Evolutionary conservation across 208 protist genomes (phyloP), one percentile per base, ranked within the genome.

Genomic region (Acanthamoeba royreba): DNA sequence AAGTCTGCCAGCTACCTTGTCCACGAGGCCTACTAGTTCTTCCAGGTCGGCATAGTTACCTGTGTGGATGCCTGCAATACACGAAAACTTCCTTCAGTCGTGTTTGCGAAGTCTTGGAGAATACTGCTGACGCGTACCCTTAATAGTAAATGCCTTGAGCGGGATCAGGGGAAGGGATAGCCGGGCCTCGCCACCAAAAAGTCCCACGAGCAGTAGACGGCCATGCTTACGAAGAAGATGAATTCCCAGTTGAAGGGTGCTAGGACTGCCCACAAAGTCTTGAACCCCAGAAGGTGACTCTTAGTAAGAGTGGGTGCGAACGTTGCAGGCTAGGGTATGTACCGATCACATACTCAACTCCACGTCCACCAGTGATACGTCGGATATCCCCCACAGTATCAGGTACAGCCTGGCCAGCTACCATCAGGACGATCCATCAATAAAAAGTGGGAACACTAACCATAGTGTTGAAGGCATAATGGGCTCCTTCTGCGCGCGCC

Each of bases 41-140:
- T 47, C 83, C 0, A 90, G 38, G 46, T 90, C 83, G 4, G 46
- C 83, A 22, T 90, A 90, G 40, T 43, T 90, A 19, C 83, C 83
- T 0, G 83, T 90, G 53, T 90, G 83, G 4, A 90, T 63, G 28
- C 81, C 81, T 88, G n/a, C n/a, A n/a, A n/a, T n/a, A n/a, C n/a
- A n/a, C n/a, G 31, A 22, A 46, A 33, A 9, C 2, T 8, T 33
- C 38, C n/a, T 63, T 19, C 5, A 19, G 19, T 25, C 38, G 25
- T 28, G n/a, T 49, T 33, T 8, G 35, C 35, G 72, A 4, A 9
- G 4, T 52, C 42, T 35, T 11, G 74, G 25, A 52, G 19, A 0
- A 5, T 13, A 13, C 7, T 0, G 40, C 22, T 0, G 43, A 47
- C 7, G 11, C 35, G 17, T 7, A 69, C 83, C 83, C 45, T 90